Conservation (phyloP, 2,329 filamentous ascomycete species). For the Pestalotiopsis sp. region DNA sequence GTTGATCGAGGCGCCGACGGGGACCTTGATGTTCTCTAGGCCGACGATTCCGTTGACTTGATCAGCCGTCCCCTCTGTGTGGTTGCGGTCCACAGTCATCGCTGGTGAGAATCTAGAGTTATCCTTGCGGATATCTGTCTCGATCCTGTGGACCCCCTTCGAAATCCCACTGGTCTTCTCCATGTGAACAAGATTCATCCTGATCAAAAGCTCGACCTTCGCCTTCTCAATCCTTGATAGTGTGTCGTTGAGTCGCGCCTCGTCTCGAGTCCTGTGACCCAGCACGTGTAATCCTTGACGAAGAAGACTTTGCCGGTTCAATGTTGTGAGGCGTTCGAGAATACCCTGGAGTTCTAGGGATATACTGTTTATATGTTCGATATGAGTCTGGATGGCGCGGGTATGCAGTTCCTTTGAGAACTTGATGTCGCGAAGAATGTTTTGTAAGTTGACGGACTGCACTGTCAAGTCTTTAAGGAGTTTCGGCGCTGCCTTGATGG, state of each 20-base stretch:
- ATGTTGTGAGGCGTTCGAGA: not conserved
- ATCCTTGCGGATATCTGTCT: not conserved
- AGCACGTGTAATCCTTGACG: not conserved
- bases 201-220: constrained; percentile 2
- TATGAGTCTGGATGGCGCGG: too few species aligned
- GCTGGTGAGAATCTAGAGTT: not conserved
- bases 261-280: constrained; percentile 1
- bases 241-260: not conserved
- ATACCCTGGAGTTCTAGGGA: not conserved
- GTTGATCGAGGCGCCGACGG: not conserved
- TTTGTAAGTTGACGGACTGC: not conserved
- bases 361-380: not conserved
- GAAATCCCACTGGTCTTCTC: not conserved
- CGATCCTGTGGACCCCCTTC: not conserved
- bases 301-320: too few species aligned
- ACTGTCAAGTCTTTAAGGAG: not conserved
- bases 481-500: constrained; percentile 3
- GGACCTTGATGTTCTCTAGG: not conserved
- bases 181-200: not conserved
- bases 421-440: constrained; percentile 7
- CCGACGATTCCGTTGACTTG: not conserved
- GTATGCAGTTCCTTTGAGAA: not conserved
- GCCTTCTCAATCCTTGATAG: not conserved
- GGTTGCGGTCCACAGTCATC: not conserved
- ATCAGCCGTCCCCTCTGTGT: not conserved